Evolutionary conservation across 192 early-diverging fungal genomes (phyloP), one percentile per base, ranked within the genome.

Genomic region (Martensiomyces pterosporus): DNA sequence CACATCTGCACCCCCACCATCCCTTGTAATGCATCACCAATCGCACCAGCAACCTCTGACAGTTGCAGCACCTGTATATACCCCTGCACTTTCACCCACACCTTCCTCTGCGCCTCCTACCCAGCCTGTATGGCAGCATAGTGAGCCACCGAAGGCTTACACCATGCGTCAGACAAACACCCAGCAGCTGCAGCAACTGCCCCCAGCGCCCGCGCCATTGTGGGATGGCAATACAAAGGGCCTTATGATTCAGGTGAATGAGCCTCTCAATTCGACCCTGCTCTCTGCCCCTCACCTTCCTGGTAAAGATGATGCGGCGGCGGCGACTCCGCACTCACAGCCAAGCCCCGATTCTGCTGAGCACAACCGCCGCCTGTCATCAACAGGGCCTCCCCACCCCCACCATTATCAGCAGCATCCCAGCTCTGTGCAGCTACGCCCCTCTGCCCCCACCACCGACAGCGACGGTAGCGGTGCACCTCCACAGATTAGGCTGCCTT

Each of bases 61-160:
- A n/a, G n/a, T n/a, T n/a, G n/a, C n/a, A n/a, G n/a, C n/a, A n/a
- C n/a, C n/a, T n/a, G n/a, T n/a, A n/a, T n/a, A n/a, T 32, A 12
- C 29, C 6, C 12, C 29, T 32, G 5, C 29, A 32, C 6, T 32
- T 32, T 5, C 12, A 5, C 29, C 29, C 29, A 32, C 29, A 12
- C 40, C 15, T 16, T 50, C 24, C 0, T 27, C 48, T 23, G 34
- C 42, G 24, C 36, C 26, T 21, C 15, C 18, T 15, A 17, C 17
- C 5, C 61, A 55, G n/a, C 61, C 67, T 2, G 52, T 64, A 13
- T 71, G 67, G 67, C 67, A 71, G 43, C 67, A 64, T 47, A 55
- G 42, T 47, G 60, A 63, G 38, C 27, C 67, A 17, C 67, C 67
- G 12, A 45, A 25, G 24, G 27, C 47, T n/a, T 57, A 59, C 26